Evolutionary conservation across 331 rosid genomes (phyloP), one percentile per base, ranked within the genome.

Genomic region (Rosa hybrid): DNA sequence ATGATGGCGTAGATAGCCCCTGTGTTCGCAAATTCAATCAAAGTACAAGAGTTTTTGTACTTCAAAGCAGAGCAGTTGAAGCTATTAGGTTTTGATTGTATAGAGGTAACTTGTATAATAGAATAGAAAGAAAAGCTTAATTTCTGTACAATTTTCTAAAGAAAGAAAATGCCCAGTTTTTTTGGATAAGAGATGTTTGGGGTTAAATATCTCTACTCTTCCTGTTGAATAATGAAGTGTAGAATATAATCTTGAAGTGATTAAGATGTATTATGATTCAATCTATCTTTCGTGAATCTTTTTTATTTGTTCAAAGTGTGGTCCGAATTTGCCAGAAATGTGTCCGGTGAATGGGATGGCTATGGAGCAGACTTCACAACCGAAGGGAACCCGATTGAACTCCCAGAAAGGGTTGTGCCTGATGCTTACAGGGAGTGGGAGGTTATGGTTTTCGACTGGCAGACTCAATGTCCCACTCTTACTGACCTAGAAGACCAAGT

Each of bases 291-390:
- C 85, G 68, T 81, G n/a, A 39, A n/a, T 68, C 25, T 79, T 21
- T 54, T 74, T 44, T 42, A 51, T 85, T 41, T 77, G 85, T 78
- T 77, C 76, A 39, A 57, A 88, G 92, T 84, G 4, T 93, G 99
- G 99, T 84, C 90, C 3, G 91, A 91, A 86, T 91, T 95, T 84
- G 83, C 99, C 59, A 80, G 63, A 68, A 89, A 91, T 81, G 90
- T 90, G 23, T 91, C 98, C 4, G 98, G 98, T 69, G 99, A 95
- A 83, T 95, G 99, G 99, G 99, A 93, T 83, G 99, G 99, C 75
- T 83, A 86, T 82, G 94, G 93, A 53, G 99, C 98, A 14, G 97
- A 93, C 51, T 96, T 96, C 87, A 78, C 90, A 77, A 80, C 64
- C 39, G 92, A 86, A 86, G 98, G 98, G 81, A 85, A 18, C 56